A percentile compares a stretch with the other conserved stretches of the same genome.
These are phyloP conservation scores for Yamadazyma paraphyllophila DNA, from an alignment of 805 yeast species.

Conservation along the genomic window DNA sequence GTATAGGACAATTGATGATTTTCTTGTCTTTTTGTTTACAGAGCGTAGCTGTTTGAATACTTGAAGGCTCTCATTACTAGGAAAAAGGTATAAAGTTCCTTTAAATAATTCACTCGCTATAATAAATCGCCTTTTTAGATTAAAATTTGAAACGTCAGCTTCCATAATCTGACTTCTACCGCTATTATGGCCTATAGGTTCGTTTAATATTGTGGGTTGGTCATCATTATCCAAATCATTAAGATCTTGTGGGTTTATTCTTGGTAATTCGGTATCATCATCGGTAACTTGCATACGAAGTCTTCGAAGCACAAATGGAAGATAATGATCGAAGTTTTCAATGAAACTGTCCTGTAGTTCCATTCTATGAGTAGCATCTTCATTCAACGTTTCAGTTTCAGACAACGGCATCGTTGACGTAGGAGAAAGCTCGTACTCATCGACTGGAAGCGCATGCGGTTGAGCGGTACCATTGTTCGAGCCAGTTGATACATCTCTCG, in stretches of 20 bases:
- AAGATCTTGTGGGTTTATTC: not conserved
- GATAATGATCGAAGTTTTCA: constrained; percentile 37
- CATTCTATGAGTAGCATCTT: constrained; percentile 21
- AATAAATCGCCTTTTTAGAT: constrained; percentile 27
- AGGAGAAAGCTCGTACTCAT: constrained; percentile 13
- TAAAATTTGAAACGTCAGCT: constrained; percentile 20
- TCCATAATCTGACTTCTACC: constrained; percentile 18
- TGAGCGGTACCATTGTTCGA: not conserved
- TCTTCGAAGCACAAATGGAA: constrained; percentile 38
- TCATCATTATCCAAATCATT: constrained; percentile 16
- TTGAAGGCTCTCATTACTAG: constrained; percentile 26
- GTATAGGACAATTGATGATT: constrained; percentile 20
- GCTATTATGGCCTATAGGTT: constrained; percentile 10
- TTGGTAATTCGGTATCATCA: not conserved
- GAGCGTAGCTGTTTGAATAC: constrained; percentile 27
- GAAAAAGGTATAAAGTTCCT: constrained; percentile 27
- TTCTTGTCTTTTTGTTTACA: constrained; percentile 19
- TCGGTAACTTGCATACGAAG: constrained; percentile 18
- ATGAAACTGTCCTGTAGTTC: constrained; percentile 36
- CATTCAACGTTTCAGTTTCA: constrained; percentile 35
- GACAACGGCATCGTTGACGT: constrained; percentile 21
- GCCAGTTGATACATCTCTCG: not conserved
- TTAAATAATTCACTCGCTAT: constrained; percentile 35
- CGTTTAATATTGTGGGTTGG: constrained; percentile 21
- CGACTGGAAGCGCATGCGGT: not conserved